Evolutionary conservation across 2,329 filamentous ascomycete genomes (phyloP), one percentile per base, ranked within the genome.

Genomic region (Xylariaceae sp.): DNA sequence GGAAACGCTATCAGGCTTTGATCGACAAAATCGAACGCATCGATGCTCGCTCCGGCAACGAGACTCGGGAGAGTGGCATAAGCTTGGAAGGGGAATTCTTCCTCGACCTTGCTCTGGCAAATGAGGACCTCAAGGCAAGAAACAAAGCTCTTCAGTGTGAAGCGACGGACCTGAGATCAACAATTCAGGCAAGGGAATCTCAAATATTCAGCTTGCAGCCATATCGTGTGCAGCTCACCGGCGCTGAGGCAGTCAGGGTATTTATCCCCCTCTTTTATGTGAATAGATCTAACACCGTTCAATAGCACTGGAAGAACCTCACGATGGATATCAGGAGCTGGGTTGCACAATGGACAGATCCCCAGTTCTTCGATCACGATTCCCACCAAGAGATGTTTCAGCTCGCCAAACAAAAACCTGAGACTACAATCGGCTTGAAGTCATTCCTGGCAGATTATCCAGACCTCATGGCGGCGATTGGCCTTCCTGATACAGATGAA

Each of bases 31-130:
- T n/a, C n/a, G n/a, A n/a, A n/a, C n/a, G n/a, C n/a, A n/a, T n/a
- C n/a, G n/a, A n/a, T n/a, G n/a, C n/a, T n/a, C n/a, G n/a, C n/a
- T 14, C 66, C 70, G 40, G 72, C 60, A 32, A 73, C 60, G 39
- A 72, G 64, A 47, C 59, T 65, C 9, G 22, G 29, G 11, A 29
- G 35, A 21, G 8, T 42, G 24, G 19, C 25, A 17, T 9, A 9
- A 12, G 2, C n/a, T 29, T 15, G 8, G 8, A 16, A 9, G 14
- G n/a, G 16, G n/a, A 19, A 23, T 8, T 8, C 21, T 23, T 23
- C 8, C 21, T 8, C 8, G 8, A 23, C 21, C 8, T 12, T 23
- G 21, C 8, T 8, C 21, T 23, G 21, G 21, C 21, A 23, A 23
- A 12, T 12, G 21, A 23, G 12, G 9, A 10, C 24, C 5, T 17